Evolutionary conservation across 2,329 filamentous ascomycete genomes (phyloP).

Genomic region (Cladophialophora immunda): DNA sequence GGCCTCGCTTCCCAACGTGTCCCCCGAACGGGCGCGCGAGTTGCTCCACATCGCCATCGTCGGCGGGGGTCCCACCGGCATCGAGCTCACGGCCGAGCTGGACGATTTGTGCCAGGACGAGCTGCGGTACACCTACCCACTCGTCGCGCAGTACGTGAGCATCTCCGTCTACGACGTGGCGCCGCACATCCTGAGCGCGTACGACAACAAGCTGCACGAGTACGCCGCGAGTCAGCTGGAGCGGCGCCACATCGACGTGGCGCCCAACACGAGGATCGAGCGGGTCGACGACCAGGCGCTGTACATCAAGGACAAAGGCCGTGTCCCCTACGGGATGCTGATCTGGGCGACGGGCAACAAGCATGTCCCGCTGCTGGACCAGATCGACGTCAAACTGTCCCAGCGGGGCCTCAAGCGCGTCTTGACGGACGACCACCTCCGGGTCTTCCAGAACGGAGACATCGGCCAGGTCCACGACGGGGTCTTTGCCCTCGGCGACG

Average conservation of each 20-base stretch:
- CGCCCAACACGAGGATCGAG: conserved; percentile 50
- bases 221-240: conserved; percentile 52
- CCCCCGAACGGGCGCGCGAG: conserved; percentile 44
- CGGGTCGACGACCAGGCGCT: conserved; percentile 47
- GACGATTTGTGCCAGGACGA: conserved; percentile 53
- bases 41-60: conserved; percentile 52
- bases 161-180: conserved; percentile 58
- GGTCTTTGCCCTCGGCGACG: conserved; percentile 45
- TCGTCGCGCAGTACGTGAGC: conserved; percentile 49
- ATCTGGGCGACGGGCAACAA: conserved; percentile 53
- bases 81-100: conserved; percentile 55
- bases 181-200: conserved; percentile 51
- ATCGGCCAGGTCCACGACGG: conserved; percentile 26
- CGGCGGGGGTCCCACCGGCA: conserved; percentile 54
- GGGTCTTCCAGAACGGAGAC: conserved; percentile 28
- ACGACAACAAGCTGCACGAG: conserved; percentile 52
- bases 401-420: conserved; percentile 48
- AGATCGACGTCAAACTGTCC: conserved; percentile 46
- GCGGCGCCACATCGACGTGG: conserved; percentile 49
- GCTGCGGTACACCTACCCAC: conserved; percentile 51
- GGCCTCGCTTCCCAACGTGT: conserved; percentile 46
- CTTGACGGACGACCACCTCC: conserved; percentile 47
- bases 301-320: conserved; percentile 48
- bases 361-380: conserved; percentile 46
- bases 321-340: conserved; percentile 49